These are phyloP conservation scores for Aegilops tauschii DNA, from an alignment of 176 grass and related monocot species.

Conservation along the genomic window DNA sequence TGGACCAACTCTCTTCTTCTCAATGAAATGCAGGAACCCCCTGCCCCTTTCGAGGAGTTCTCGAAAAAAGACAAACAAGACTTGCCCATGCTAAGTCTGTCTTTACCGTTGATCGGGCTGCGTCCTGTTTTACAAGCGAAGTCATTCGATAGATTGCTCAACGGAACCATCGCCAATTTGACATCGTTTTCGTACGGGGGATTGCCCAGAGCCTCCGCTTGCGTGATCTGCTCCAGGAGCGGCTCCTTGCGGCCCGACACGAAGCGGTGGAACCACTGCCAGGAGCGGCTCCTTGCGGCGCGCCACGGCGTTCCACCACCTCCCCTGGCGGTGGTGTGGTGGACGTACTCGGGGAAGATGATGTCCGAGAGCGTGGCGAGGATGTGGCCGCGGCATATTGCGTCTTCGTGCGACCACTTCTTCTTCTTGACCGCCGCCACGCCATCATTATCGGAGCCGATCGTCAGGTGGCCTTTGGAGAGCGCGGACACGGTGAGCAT, in stretches of 20 bases:
- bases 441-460: background rate
- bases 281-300: background rate
- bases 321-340: constrained; percentile 4
- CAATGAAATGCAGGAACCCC: no score
- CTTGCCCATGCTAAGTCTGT: no score
- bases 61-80: no score
- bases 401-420: constrained; percentile 25
- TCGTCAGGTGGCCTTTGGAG: background rate
- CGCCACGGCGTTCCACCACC: constrained; percentile 28
- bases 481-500: background rate
- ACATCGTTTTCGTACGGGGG: no score
- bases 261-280: background rate
- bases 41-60: no score
- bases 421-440: background rate
- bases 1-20: no score
- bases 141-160: no score
- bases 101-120: no score
- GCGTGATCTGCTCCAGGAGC: constrained; percentile 24
- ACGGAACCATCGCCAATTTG: no score
- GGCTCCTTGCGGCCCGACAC: background rate
- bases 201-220: background rate
- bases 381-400: constrained; percentile 46
- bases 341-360: constrained; percentile 31
- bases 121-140: no score
- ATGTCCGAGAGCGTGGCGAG: constrained; percentile 33